A percentile compares a stretch with the other conserved stretches of the same genome.
Evolutionary conservation across 2,329 filamentous ascomycete species (phyloP).

Genomic region (Neonectria neomacrospora): DNA sequence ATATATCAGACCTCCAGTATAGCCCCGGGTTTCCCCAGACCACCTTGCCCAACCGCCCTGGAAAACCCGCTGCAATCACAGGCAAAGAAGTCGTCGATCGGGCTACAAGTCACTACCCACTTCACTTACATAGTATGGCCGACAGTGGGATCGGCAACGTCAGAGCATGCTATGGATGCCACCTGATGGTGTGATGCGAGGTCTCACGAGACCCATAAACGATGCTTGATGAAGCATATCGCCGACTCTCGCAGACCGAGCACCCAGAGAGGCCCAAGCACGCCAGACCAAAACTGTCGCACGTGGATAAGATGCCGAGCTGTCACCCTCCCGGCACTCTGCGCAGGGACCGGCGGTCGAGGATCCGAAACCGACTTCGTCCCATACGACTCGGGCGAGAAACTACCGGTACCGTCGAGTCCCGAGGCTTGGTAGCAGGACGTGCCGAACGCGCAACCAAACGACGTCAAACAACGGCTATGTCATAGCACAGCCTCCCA

Average conservation of each 20-base stretch:
- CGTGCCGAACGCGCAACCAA: background rate
- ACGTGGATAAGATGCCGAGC: slow-evolving; percentile 13
- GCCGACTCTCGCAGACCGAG: slow-evolving; percentile 11
- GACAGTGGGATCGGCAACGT: slow-evolving; percentile 12
- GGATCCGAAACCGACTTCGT: background rate
- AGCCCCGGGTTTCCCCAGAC: slow-evolving; percentile 16
- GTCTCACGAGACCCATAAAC: background rate
- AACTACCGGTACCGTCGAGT: background rate
- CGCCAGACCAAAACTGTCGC: slow-evolving; percentile 6
- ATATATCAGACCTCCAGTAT: slow-evolving; percentile 11
- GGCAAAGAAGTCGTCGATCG: slow-evolving; percentile 15
- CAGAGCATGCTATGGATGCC: background rate
- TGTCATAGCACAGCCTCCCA: slow-evolving; percentile 3
- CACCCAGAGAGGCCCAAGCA: slow-evolving; percentile 8
- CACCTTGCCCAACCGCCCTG: slow-evolving; percentile 1
- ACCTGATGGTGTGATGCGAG: background rate
- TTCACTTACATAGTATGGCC: background rate
- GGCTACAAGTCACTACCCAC: background rate
- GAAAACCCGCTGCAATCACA: background rate
- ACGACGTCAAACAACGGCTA: background rate
- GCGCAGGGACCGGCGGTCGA: slow-evolving; percentile 18
- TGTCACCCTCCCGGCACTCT: background rate
- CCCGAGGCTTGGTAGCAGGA: slow-evolving; percentile 6
- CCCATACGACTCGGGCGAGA: slow-evolving; percentile 3
- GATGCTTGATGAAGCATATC: slow-evolving; percentile 1